Evolutionary conservation across 2,329 filamentous ascomycete genomes (phyloP), one percentile per base, ranked within the genome.

Genomic region (Rutstroemia sp.): DNA sequence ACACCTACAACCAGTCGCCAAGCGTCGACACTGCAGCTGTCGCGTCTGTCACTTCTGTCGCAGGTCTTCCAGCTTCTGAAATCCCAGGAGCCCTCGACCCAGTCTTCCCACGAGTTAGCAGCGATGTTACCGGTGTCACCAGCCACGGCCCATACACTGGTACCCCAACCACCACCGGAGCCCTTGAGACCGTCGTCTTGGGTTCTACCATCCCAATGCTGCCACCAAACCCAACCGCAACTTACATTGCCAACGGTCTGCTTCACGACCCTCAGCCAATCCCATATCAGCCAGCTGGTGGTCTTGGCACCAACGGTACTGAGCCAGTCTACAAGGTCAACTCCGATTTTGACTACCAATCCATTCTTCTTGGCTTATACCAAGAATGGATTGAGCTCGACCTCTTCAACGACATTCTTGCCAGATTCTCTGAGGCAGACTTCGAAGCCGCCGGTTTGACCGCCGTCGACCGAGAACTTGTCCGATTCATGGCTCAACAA

Each of bases 371-470:
- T 12, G 87, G 80, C 12, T 75, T 92, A 0, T 92, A 92, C 68
- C 86, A 91, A 65, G 89, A 94, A 71, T 94, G 83, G 80, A 90
- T 92, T 54, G 88, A 94, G 72, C 77, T 94, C 1, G 90, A 94
- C 67, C 77, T 90, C 14, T 94, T 94, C 78, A 84, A 88, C 70
- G 83, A 87, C 67, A 88, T 86, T 14, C 77, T 94, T 3, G 82
- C 80, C 0, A 80, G 76, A 0, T 94, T 89, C 71, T 82, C 81
- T 1, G 80, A 77, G 0, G 76, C 81, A 34, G 86, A 94, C 16
- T 94, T 92, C 62, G 74, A 81, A 6, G 80, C 76, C 1, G 84
- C 80, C 25, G 87, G 88, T 2, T 73, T 95, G 14, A 85, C 75
- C 6, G 77, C 82, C 10, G 82, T 88, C 66, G 87, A 92, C 64